Evolutionary conservation across 1,284 basidiomycete species (phyloP), one percentile per base, ranked within the genome.

Genomic region (Ceratobasidium sp.): DNA sequence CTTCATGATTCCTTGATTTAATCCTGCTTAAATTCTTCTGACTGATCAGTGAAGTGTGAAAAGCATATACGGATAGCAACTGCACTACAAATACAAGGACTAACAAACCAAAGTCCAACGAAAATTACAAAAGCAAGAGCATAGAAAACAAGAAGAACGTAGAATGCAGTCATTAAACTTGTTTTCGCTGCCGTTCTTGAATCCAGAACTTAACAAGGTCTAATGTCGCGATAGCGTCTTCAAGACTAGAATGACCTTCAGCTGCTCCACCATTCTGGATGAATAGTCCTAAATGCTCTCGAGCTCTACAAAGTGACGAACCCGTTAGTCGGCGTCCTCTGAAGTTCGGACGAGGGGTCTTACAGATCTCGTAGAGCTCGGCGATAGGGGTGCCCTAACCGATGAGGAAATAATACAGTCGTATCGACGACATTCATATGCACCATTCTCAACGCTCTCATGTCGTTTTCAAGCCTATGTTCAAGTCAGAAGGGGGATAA

Each of bases 401-500:
- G 83, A 79, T 97, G 95, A 16, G 92, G 93, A 78, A 95, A 96
- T 21, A 98, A 82, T 14, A 91, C 83, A 0, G 89, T 91, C 0
- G 95, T 97, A 78, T 98, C 95, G 21, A 98, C 86, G 73, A 94
- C 90, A 74, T 84, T 87, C 71, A 87, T 83, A 79, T 98, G 96
- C 0, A 98, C 83, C 77, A 98, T 89, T 18, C 95, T 86, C 75
- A 98, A 82, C 6, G 95, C 91, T 79, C 91, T 91, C 75, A 98
- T 82, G 79, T 98, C 96, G 79, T 98, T 98, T 75, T 98, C 96
- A 14, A 98, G 84, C 0, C 82, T 94, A 91, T 35, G 44, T 2
- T 43, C 38, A 50, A 16, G 35, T 38, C 11, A 38, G 35, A 4
- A 38, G 35, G 35, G 11, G 11, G 35, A 38, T 38, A 38, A 11